A percentile compares a stretch with the other conserved stretches of the same genome.
These are phyloP conservation scores for Coemansia sp. DNA, from an alignment of 192 early-diverging fungal species.

Conservation along the genomic window DNA sequence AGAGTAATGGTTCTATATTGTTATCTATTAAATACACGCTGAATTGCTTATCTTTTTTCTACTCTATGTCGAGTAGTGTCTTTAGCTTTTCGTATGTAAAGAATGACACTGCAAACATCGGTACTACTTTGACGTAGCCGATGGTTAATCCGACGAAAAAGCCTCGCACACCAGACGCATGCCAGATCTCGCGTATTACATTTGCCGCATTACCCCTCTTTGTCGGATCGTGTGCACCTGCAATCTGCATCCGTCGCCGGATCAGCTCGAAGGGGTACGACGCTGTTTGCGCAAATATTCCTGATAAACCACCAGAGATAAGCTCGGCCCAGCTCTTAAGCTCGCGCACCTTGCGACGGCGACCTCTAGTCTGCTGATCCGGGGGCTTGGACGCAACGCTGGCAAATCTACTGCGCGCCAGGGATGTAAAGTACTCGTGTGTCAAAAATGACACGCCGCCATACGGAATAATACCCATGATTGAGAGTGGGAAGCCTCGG, in stretches of 20 bases:
- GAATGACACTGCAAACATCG: conserved; percentile 89
- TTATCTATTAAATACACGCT: neutral
- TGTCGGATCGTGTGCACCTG: conserved; percentile 59
- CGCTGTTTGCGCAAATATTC: conserved; percentile 77
- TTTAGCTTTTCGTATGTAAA: conserved; percentile 73
- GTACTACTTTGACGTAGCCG: conserved; percentile 93
- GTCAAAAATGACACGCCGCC: conserved; percentile 92
- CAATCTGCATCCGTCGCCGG: conserved; percentile 81
- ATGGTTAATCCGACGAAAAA: conserved; percentile 98
- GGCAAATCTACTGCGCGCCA: conserved; percentile 55
- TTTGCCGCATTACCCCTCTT: conserved; percentile 55
- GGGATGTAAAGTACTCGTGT: conserved; percentile 71
- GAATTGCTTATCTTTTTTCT: neutral
- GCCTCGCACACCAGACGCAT: conserved; percentile 67
- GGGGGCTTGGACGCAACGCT: conserved; percentile 30
- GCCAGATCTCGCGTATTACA: conserved; percentile 64
- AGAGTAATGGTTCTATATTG: conserved; percentile 8
- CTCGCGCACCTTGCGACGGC: conserved; percentile 53
- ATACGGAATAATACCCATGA: conserved; percentile 95
- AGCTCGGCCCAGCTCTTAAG: conserved; percentile 77
- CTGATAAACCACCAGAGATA: conserved; percentile 77
- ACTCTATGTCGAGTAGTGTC: conserved; percentile 40
- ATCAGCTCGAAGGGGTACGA: conserved; percentile 94
- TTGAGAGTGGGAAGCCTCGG: conserved; percentile 83
- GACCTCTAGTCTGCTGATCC: conserved; percentile 6